These are phyloP conservation scores for Myrmaecium sp. DNA, from an alignment of 2,329 filamentous ascomycete genomes.

Conservation along the genomic window DNA sequence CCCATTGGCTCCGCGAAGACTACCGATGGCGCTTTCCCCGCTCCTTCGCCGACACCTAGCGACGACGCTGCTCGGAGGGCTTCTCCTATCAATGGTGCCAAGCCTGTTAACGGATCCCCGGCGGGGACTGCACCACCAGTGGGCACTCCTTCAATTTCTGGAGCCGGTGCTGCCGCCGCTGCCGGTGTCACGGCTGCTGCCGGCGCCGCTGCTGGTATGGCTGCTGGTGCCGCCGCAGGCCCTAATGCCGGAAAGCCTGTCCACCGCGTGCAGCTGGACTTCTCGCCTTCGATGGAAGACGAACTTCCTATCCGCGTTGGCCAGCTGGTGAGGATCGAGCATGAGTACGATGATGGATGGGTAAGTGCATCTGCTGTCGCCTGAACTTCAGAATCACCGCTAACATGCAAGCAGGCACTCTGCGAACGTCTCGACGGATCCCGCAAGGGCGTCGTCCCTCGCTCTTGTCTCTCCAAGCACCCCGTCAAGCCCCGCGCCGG, in stretches of 20 bases:
- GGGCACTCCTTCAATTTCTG: conserved; percentile 23
- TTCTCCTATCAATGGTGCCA: conserved; percentile 7
- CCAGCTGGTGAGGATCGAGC: conserved; percentile 71
- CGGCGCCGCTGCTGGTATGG: conserved; percentile 21
- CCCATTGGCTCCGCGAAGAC: conserved; percentile 11
- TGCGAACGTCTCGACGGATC: conserved; percentile 83
- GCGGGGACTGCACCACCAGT: conserved; percentile 4
- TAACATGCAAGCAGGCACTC: conserved; percentile 45
- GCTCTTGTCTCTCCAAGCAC: conserved; percentile 82
- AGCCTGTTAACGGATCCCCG: not conserved
- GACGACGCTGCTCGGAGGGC: conserved; percentile 6
- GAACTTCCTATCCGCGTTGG: conserved; percentile 71
- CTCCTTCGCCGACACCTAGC: conserved; percentile 2
- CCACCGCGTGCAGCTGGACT: conserved; percentile 87
- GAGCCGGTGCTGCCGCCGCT: conserved; percentile 44
- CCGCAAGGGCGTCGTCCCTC: conserved; percentile 79
- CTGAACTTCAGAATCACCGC: not conserved
- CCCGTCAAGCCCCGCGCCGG: conserved; percentile 69
- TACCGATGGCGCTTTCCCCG: conserved; percentile 3
- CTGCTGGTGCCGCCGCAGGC: conserved; percentile 27
- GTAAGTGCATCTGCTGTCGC: conserved; percentile 48
- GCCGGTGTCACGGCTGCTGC: conserved; percentile 37
- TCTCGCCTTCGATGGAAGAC: conserved; percentile 81
- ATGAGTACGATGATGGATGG: conserved; percentile 98
- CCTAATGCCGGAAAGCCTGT: conserved; percentile 40